A percentile compares a stretch with the other conserved stretches of the same genome.
Conservation (phyloP, 805 yeast genomes). For the Wickerhamiella australiensis region DNA sequence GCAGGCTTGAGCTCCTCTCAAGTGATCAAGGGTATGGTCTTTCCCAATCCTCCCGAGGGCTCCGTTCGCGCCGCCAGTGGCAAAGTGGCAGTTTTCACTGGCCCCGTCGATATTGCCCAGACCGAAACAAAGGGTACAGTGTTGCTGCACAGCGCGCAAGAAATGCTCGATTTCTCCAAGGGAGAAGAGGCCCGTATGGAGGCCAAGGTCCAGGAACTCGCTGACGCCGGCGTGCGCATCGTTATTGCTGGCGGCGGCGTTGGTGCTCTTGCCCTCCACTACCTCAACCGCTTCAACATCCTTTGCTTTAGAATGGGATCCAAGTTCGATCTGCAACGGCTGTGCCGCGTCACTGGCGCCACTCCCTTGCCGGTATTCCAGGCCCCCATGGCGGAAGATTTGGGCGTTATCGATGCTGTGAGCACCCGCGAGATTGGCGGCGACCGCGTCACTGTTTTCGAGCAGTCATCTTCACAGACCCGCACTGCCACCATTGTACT, state of each 20-base stretch:
- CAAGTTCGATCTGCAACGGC: constrained; percentile 85
- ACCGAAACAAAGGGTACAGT: constrained; percentile 99
- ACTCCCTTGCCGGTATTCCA: constrained; percentile 90
- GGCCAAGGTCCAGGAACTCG: constrained; percentile 64
- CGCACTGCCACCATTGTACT: constrained; percentile 85
- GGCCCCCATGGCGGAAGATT: constrained; percentile 89
- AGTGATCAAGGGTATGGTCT: constrained; percentile 95
- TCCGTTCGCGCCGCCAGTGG: constrained; percentile 41
- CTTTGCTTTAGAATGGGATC: constrained; percentile 82
- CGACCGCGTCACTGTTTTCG: constrained; percentile 87
- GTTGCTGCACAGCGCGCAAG: constrained; percentile 86
- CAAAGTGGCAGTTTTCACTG: constrained; percentile 83
- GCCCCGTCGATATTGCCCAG: constrained; percentile 87
- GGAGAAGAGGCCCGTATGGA: constrained; percentile 95
- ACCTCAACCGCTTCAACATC: constrained; percentile 73
- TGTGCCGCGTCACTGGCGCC: constrained; percentile 94
- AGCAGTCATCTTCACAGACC: constrained; percentile 54
- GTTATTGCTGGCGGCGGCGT: constrained; percentile 90
- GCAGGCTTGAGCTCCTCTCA: constrained; percentile 57
- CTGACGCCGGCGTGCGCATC: constrained; percentile 71
- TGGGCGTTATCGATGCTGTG: constrained; percentile 76
- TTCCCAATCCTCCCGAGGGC: constrained; percentile 96
- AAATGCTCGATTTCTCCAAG: constrained; percentile 88
- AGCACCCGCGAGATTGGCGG: constrained; percentile 95
- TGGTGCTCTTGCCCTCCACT: constrained; percentile 89